Percentiles rank a stretch among this genome's conserved stretches.
Conservation (phyloP, 1,139 yeast species). For the Hanseniaspora gamundiae region DNA sequence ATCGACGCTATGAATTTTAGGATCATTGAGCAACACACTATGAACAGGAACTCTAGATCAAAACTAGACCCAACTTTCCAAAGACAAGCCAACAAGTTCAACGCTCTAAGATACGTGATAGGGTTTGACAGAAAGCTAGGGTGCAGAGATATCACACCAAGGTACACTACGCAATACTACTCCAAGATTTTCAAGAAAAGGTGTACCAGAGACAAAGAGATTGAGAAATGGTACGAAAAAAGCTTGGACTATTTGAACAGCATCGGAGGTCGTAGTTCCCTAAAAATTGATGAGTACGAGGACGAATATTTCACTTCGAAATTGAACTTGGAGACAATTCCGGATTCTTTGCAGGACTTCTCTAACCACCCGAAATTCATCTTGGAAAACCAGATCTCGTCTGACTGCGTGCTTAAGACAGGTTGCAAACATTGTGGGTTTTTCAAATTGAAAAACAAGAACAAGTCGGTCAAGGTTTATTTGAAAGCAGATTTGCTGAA, state of each 20-base stretch:
- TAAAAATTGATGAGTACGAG: constrained; percentile 55
- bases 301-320: constrained; percentile 55
- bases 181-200: constrained; percentile 67
- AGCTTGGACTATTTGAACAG: constrained; percentile 18
- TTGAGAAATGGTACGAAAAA: constrained; percentile 51
- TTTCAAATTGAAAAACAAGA: constrained; percentile 34
- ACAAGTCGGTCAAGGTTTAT: constrained; percentile 40
- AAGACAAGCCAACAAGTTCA: constrained; percentile 45
- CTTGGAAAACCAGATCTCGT: constrained; percentile 51
- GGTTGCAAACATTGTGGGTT: constrained; percentile 56
- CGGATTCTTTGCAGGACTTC: constrained; percentile 71
- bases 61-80: constrained; percentile 53
- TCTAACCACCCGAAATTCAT: constrained; percentile 83
- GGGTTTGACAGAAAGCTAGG: constrained; percentile 60
- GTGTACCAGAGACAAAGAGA: constrained; percentile 46
- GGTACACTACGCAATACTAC: constrained; percentile 62
- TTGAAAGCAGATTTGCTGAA: constrained; percentile 50
- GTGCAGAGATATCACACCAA: constrained; percentile 70
- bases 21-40: constrained; percentile 55
- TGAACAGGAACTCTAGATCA: constrained; percentile 29
- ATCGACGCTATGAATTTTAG: constrained; percentile 64
- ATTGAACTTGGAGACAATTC: constrained; percentile 74
- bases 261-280: constrained; percentile 16
- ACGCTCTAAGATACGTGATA: constrained; percentile 58
- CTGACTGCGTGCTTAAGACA: constrained; percentile 59